Conservation (phyloP, 139 green algal genomes). For the Tetradesmus lagerheimii region DNA sequence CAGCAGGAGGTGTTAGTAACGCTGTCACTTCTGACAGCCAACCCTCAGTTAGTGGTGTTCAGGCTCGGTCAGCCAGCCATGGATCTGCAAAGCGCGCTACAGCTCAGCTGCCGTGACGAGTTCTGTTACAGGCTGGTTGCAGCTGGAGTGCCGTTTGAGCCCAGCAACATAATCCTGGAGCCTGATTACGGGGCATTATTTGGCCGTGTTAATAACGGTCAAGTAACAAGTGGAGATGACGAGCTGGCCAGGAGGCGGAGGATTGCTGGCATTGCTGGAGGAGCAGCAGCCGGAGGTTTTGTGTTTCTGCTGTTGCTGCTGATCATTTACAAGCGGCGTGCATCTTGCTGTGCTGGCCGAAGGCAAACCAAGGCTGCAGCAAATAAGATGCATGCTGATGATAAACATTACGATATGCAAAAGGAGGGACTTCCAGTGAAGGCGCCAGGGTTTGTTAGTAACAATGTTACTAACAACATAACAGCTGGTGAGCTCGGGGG, state of each 20-base stretch:
- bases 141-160: background rate
- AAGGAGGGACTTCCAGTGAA: background rate
- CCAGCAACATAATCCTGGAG: background rate
- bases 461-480: background rate
- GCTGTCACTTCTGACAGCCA: background rate
- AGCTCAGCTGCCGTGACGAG: background rate
- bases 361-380: background rate
- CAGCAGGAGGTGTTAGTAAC: background rate
- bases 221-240: background rate
- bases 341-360: background rate
- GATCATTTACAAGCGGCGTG: background rate
- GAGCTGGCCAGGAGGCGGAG: background rate
- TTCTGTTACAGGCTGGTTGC: background rate
- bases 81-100: background rate
- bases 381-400: background rate
- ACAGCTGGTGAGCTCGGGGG: background rate
- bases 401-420: background rate
- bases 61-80: background rate
- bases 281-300: background rate
- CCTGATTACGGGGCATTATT: background rate
- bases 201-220: background rate
- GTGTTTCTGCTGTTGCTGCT: conserved; percentile 20
- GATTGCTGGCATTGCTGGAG: background rate
- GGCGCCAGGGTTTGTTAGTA: background rate
- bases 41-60: conserved; percentile 26